A percentile compares a stretch with the other conserved stretches of the same genome.
phyloP scores from a whole-genome alignment of 495 filamentous ascomycete species.

The Penicillium cinerascens region DNA sequence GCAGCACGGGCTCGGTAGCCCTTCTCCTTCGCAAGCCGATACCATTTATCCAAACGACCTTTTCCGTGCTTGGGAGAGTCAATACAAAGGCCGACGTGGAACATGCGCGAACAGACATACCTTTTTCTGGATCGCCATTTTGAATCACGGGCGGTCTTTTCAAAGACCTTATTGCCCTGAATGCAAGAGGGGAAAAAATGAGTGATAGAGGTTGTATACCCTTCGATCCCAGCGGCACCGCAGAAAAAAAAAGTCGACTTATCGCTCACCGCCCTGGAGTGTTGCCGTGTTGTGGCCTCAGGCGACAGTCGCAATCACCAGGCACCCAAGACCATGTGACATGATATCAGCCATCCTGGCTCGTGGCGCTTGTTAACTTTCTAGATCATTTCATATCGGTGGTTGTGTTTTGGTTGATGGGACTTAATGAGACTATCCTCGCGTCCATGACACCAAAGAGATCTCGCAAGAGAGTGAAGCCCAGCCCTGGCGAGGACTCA shows the following conservation, averaged over 20 bases:
- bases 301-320: constrained; percentile 14
- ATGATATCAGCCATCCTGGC: constrained; percentile 31
- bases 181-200: constrained; percentile 10
- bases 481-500: constrained; percentile 46
- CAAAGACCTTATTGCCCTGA: constrained; percentile 19
- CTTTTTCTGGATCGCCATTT: constrained; percentile 98
- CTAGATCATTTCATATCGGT: not conserved
- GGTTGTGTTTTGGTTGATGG: constrained; percentile 1
- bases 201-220: constrained; percentile 21
- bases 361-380: constrained; percentile 21
- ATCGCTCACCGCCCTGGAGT: constrained; percentile 26
- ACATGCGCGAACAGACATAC: constrained; percentile 27
- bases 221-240: constrained; percentile 9
- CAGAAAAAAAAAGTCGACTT: constrained; percentile 28
- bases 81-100: constrained; percentile 11
- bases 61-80: constrained; percentile 70
- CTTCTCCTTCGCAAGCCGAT: constrained; percentile 95
- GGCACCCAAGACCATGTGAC: constrained; percentile 31
- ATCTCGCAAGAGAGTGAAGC: constrained; percentile 62
- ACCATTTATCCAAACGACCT: constrained; percentile 98
- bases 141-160: constrained; percentile 24
- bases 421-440: constrained; percentile 31
- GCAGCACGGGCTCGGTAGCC: constrained; percentile 94
- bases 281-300: constrained; percentile 18
- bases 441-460: constrained; percentile 48